Base-by-base conservation (phyloP, 768 basidiomycete genomes). In the Boletus fagicola region DNA sequence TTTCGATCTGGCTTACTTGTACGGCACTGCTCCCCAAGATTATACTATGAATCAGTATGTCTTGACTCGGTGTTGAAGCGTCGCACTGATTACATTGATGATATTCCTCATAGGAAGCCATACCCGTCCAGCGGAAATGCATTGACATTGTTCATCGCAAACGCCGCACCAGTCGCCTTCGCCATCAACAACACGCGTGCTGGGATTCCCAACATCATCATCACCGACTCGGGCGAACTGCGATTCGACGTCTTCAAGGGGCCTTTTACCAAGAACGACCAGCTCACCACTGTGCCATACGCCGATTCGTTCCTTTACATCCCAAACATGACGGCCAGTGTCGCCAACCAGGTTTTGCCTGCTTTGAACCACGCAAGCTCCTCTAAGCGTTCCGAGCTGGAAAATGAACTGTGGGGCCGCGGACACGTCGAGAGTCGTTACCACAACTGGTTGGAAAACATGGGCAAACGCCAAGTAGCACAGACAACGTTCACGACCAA, bases 241-340 rank as follows among this genome's bases (percentile, higher is more conserved):
- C 83, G 89, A 48, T 90, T 84, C 72, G 80, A 88, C 62, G 69
- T 92, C 51, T 84, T 83, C 65, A 62, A 77, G 3, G 91, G 91
- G 2, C 65, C 83, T 2, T 93, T 94, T 73, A 87, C 86, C 33
- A 84, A 84, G 68, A 89, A 92, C 68, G 90, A 94, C 69, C 85
- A 91, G 62, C 78, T 92, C 44, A 88, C 88, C 1, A 81, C 82
- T 2, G 85, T 82, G 8, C 89, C 92, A 0, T 94, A 88, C 66
- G 69, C 74, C 0, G 83, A 92, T 65, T 57, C 75, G 10, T 89
- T 90, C 76, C 59, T 81, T 22, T 91, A 78, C 71, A 78, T 92
- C 54, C 72, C 85, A 6, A 73, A 80, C 44, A 75, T 92, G 35
- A 68, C 79, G 0, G 69, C 81, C 18, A 66, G 72, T 24, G 68